Evolutionary conservation across 345 rosid genomes (phyloP).

Genomic region (Streptanthus diversifolius): DNA sequence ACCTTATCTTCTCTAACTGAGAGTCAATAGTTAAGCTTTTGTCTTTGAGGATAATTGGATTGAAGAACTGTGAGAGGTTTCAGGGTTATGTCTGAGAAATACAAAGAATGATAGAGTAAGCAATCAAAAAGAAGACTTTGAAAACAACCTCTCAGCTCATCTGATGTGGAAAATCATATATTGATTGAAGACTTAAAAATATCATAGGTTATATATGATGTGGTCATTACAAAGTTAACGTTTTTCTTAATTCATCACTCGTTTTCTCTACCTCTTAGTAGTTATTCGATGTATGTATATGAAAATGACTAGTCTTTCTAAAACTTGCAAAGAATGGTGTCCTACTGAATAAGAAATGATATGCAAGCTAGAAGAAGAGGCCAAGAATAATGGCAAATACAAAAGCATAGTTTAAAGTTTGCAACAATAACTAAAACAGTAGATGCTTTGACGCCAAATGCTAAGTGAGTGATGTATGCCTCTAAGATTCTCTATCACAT

Average conservation of each 20-base stretch:
- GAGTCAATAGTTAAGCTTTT: conserved; percentile 24
- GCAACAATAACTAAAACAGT: conserved; percentile 25
- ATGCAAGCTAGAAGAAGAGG: conserved; percentile 22
- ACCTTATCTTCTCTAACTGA: conserved; percentile 2
- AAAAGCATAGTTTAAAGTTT: conserved; percentile 24
- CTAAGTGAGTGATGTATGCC: conserved; percentile 24
- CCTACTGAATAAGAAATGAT: conserved; percentile 22
- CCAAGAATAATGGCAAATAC: conserved; percentile 30
- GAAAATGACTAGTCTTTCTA: conserved; percentile 30
- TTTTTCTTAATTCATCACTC: conserved; percentile 25
- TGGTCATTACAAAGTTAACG: conserved; percentile 19
- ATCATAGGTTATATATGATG: neutral
- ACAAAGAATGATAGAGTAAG: conserved; percentile 7
- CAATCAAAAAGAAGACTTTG: conserved; percentile 13
- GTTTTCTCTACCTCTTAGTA: neutral
- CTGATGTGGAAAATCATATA: conserved; percentile 5
- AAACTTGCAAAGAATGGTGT: conserved; percentile 15
- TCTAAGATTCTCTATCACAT: conserved; percentile 23
- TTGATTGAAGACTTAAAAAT: neutral
- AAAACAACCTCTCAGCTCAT: conserved; percentile 28
- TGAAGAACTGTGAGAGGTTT: conserved; percentile 3
- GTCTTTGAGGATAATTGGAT: neutral
- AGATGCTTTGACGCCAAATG: conserved; percentile 21
- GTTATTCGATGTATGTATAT: neutral
- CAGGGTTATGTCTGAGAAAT: neutral